A percentile compares a stretch with the other conserved stretches of the same genome.
Conservation (phyloP, 1,139 yeast species). For the Geotrichum macrosporum region DNA sequence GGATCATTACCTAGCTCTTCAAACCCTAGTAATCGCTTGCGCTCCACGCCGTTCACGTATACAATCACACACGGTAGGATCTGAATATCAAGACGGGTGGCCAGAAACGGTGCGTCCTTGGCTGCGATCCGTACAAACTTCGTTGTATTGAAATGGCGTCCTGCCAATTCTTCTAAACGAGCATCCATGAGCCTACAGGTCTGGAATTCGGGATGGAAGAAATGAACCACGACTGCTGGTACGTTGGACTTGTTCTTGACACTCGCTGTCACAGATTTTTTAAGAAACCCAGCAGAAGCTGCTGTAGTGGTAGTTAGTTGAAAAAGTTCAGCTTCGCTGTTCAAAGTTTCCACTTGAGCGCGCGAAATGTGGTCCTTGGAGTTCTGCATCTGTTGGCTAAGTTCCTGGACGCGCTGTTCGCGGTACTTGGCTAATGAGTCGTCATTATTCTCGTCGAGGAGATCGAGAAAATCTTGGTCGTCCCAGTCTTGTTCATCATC, state of each 20-base stretch:
- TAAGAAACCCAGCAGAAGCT: constrained; percentile 1
- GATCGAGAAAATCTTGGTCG: constrained; percentile 35
- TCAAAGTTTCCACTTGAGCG: constrained; percentile 15
- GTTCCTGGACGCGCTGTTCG: constrained; percentile 51
- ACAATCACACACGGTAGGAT: constrained; percentile 65
- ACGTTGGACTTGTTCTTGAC: constrained; percentile 41
- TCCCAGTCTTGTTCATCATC: constrained; percentile 25
- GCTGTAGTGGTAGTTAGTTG: constrained; percentile 14
- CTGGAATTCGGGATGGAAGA: constrained; percentile 56
- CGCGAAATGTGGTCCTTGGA: constrained; percentile 2
- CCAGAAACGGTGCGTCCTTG: constrained; percentile 65
- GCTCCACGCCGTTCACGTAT: constrained; percentile 14
- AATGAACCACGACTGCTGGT: constrained; percentile 50
- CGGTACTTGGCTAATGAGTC: constrained; percentile 58
- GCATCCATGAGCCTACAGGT: constrained; percentile 59
- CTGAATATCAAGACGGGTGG: constrained; percentile 55
- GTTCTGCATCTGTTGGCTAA: constrained; percentile 7
- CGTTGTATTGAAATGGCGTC: constrained; percentile 50
- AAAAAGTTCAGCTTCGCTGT: constrained; percentile 17
- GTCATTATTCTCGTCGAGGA: constrained; percentile 66
- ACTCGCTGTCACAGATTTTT: too few relatives aligned
- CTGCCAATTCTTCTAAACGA: constrained; percentile 44
- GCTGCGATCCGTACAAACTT: constrained; percentile 56
- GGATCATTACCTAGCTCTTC: constrained; percentile 17
- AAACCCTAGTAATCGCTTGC: constrained; percentile 16